Evolutionary conservation across 495 filamentous ascomycete species (phyloP), one percentile per base, ranked within the genome.

Genomic region (Neurospora pannonica): DNA sequence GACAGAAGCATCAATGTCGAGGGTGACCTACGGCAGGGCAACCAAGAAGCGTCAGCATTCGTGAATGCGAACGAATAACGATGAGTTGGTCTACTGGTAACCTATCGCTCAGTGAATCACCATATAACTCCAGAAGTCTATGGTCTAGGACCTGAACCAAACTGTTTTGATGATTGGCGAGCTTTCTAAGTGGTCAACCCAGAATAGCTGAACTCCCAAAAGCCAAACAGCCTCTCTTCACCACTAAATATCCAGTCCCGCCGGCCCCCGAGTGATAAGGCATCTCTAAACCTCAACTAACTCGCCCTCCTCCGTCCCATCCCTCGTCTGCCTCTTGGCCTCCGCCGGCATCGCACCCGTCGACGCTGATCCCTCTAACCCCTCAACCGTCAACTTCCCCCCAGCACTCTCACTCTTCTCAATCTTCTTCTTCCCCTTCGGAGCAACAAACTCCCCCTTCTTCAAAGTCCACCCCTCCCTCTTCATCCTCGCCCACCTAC

Each of bases 401-500:
- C 6, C n/a, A n/a, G n/a, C 15, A 17, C 42, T 46, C 19, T 5
- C 19, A 3, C 0, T 1, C 2, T 2, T 17, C 15, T 11, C 9
- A 1, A 2, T 0, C 38, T 15, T 19, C 42, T 11, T 48, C 48
- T 15, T 31, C n/a, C 5, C 54, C 54, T 62, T 62, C 1, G 90
- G 90, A 24, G 86, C 77, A 11, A 87, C 76, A 71, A 93, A 80
- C 70, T 81, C 77, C 17, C 84, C 87, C 60, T 83, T 31, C 38
- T 75, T 78, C 9, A 92, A 74, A 17, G 21, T 80, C 92, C 93
- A 97, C 2, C 93, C 93, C 67, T 87, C 81, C 40, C 77, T 80
- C 82, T 87, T 84, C 84, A 94, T 82, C 15, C 76, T 77, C 74
- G 86, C 87, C 92, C 93, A 94, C 74, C 87, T 87, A 72, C 91